Percentiles rank a stretch among this genome's conserved stretches.
These are phyloP conservation scores for Sugiyamaella boreocaroliniensis DNA, from an alignment of 805 yeast species.

Conservation along the genomic window DNA sequence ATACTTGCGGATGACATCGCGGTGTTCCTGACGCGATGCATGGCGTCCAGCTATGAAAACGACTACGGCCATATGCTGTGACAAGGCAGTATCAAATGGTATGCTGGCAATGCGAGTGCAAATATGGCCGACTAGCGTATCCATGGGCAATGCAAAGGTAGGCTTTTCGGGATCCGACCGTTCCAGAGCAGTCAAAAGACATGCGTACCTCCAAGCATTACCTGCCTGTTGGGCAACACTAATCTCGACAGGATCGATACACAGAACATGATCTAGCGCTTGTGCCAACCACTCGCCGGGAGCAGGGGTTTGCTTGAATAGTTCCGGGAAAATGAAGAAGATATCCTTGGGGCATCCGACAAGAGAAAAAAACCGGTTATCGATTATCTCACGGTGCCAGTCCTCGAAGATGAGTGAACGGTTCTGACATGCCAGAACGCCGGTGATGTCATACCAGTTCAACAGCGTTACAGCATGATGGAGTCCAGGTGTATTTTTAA, in stretches of 20 bases:
- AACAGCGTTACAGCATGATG: conserved; percentile 17
- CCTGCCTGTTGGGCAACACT: conserved; percentile 7
- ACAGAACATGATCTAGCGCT: conserved; percentile 7
- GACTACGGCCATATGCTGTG: conserved; percentile 14
- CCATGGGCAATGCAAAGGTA: not conserved
- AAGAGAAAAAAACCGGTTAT: conserved; percentile 12
- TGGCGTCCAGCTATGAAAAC: conserved; percentile 11
- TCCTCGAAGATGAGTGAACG: conserved; percentile 16
- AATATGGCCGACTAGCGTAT: conserved; percentile 11
- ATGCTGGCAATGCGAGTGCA: conserved; percentile 4
- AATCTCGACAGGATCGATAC: conserved; percentile 3
- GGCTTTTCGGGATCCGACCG: not conserved
- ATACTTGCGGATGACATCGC: conserved; percentile 8
- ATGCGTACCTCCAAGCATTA: conserved; percentile 14
- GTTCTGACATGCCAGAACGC: conserved; percentile 10
- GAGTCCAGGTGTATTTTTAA: conserved; percentile 14
- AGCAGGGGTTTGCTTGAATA: conserved; percentile 3
- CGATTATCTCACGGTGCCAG: conserved; percentile 18
- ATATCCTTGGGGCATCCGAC: conserved; percentile 17
- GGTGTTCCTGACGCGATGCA: conserved; percentile 6
- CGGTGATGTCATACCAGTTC: conserved; percentile 18
- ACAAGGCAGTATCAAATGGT: conserved; percentile 11
- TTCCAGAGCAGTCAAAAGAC: conserved; percentile 12
- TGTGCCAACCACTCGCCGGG: not conserved
- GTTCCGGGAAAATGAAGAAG: conserved; percentile 9